A percentile compares a stretch with the other conserved stretches of the same genome.
Evolutionary conservation across 805 yeast genomes (phyloP).

Genomic region (Deakozyma indianensis): DNA sequence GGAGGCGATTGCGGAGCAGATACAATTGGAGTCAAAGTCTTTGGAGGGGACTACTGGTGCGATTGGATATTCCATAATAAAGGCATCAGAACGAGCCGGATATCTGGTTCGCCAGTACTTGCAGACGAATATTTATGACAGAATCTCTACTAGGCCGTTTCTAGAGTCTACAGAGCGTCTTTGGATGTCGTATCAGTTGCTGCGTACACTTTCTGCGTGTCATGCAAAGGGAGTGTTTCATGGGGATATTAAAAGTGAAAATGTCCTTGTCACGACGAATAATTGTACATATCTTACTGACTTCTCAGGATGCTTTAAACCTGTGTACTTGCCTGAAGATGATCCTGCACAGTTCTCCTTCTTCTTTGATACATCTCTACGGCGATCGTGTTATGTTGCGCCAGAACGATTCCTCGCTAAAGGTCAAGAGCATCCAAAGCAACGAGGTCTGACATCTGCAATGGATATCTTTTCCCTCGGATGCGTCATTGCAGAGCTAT

Average conservation of each 20-base stretch:
- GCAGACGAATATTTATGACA: conserved; percentile 70
- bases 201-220: conserved; percentile 46
- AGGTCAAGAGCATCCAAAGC: conserved; percentile 13
- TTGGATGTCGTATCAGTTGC: conserved; percentile 73
- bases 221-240: conserved; percentile 55
- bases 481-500: conserved; percentile 83
- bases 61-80: conserved; percentile 54
- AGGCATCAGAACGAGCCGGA: conserved; percentile 87
- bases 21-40: conserved; percentile 22
- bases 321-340: conserved; percentile 74
- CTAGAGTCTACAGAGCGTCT: conserved; percentile 64
- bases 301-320: conserved; percentile 66
- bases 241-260: conserved; percentile 89
- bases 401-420: conserved; percentile 65
- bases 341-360: conserved; percentile 87
- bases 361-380: conserved; percentile 78
- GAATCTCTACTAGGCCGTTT: conserved; percentile 79
- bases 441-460: conserved; percentile 31
- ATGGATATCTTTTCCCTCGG: conserved; percentile 55
- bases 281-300: conserved; percentile 76
- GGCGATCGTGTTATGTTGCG: conserved; percentile 82
- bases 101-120: conserved; percentile 75
- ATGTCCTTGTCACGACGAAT: conserved; percentile 75
- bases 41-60: conserved; percentile 39
- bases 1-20: conserved; percentile 8